Base-by-base conservation (phyloP, 2,329 filamentous ascomycete species). In the Cladobotryum protrusum region DNA sequence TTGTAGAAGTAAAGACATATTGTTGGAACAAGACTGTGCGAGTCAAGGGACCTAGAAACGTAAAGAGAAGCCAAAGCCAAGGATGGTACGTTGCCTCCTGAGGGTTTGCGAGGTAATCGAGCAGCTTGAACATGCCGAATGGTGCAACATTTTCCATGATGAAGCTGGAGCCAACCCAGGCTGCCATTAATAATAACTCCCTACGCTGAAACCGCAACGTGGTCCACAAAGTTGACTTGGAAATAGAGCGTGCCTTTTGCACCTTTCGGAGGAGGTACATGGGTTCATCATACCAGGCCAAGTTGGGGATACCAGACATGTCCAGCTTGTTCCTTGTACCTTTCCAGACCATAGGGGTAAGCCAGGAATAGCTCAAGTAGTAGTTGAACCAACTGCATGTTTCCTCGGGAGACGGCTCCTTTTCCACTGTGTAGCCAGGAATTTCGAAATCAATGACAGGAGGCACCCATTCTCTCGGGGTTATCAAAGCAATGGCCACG, bases 261-360 rank as follows among this genome's bases (percentile, higher is more conserved):
- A 78, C 63, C 50, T 65, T 68, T 18, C 64, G 63, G 2, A 78
- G 64, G 14, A 79, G 69, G 45, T 76, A 62, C 18, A 72, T 60
- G 8, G 77, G 77, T 53, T 79, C 75, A 46, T 80, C 77, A 54
- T 79, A 79, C 74, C 76, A 79, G 2, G 77, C 74, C 29, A 79
- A 61, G 24, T 57, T 67, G 3, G 75, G 75, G 17, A 79, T 68
- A 54, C 73, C 70, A 35, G 72, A 67, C 56, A 76, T 67, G 20
- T 72, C 71, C 48, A 79, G 64, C 46, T 70, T 65, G 5, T 66
- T 64, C 32, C 65, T 68, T 40, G 68, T 65, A 20, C 76, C 76
- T 53, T 69, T 75, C 64, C 74, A 70, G 45, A 79, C 68, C 41
- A 75, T 61, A 19, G 72, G 70, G 3, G 72, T 75, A 29, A 79